Evolutionary conservation across 495 filamentous ascomycete genomes (phyloP).

Genomic region (Hypoxylon cercidicola): DNA sequence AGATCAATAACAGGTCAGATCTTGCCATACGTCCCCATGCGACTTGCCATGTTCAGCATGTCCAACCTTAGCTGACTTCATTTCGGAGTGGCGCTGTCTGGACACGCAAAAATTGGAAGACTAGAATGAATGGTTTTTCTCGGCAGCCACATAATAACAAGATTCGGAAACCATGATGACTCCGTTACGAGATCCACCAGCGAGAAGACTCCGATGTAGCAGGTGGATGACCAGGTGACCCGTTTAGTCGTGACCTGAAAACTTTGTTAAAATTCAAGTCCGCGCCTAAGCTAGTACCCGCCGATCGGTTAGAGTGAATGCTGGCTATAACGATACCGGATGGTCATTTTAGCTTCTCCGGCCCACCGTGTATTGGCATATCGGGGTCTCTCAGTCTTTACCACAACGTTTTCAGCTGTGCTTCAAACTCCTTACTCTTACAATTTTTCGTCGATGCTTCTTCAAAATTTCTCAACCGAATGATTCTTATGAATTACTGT

Average conservation of each 20-base stretch:
- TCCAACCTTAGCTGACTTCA: constrained; percentile 28
- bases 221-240: constrained; percentile 15
- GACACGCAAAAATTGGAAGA: background rate
- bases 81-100: constrained; percentile 12
- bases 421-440: background rate
- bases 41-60: constrained; percentile 39
- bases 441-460: background rate
- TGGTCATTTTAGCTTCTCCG: background rate
- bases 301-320: background rate
- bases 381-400: background rate
- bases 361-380: constrained; percentile 1
- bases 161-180: constrained; percentile 1
- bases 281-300: constrained; percentile 1
- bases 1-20: constrained; percentile 28
- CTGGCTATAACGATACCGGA: constrained; percentile 4
- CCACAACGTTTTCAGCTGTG: background rate
- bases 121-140: too few species aligned
- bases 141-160: too few species aligned
- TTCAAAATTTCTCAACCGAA: too few species aligned
- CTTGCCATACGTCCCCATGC: constrained; percentile 27
- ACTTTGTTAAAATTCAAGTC: constrained; percentile 8
- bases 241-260: constrained; percentile 22
- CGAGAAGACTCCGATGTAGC: background rate
- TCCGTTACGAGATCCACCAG: background rate
- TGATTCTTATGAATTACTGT: too few species aligned